A percentile compares a stretch with the other conserved stretches of the same genome.
Evolutionary conservation across 208 protist genomes (phyloP).

Genomic region (Angomonas ambiguus): DNA sequence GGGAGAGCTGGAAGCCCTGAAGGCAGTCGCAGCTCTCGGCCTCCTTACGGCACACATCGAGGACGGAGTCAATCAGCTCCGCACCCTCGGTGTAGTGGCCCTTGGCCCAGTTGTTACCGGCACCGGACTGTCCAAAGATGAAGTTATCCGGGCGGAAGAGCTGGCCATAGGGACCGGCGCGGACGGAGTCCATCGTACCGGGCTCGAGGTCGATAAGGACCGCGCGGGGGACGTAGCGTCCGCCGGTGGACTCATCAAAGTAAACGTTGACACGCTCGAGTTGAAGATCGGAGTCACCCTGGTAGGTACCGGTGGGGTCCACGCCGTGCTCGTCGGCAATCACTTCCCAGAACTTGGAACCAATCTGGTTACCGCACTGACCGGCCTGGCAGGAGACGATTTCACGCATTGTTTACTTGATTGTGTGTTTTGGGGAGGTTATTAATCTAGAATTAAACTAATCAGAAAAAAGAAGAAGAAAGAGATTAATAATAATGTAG

Average conservation of each 20-base stretch:
- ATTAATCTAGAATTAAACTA: background rate
- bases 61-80: slow-evolving; percentile 96
- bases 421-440: background rate
- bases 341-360: slow-evolving; percentile 84
- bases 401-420: slow-evolving; percentile 79
- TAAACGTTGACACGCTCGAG: slow-evolving; percentile 99
- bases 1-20: slow-evolving; percentile 98
- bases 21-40: slow-evolving; percentile 97
- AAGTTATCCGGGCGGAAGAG: slow-evolving; percentile 96
- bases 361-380: slow-evolving; percentile 80
- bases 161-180: slow-evolving; percentile 91
- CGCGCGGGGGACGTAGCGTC: slow-evolving; percentile 77
- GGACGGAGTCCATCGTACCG: slow-evolving; percentile 97
- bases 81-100: slow-evolving; percentile 99
- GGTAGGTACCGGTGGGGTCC: slow-evolving; percentile 94
- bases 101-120: slow-evolving; percentile 99
- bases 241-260: slow-evolving; percentile 95
- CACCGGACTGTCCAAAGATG: slow-evolving; percentile 97
- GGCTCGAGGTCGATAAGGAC: slow-evolving; percentile 86
- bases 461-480: background rate
- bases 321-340: slow-evolving; percentile 79
- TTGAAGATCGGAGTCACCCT: slow-evolving; percentile 87
- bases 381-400: slow-evolving; percentile 73
- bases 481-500: too few species aligned
- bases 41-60: slow-evolving; percentile 98